phyloP scores from a whole-genome alignment of 2,329 filamentous ascomycete species.

The Fusarium sp. region DNA sequence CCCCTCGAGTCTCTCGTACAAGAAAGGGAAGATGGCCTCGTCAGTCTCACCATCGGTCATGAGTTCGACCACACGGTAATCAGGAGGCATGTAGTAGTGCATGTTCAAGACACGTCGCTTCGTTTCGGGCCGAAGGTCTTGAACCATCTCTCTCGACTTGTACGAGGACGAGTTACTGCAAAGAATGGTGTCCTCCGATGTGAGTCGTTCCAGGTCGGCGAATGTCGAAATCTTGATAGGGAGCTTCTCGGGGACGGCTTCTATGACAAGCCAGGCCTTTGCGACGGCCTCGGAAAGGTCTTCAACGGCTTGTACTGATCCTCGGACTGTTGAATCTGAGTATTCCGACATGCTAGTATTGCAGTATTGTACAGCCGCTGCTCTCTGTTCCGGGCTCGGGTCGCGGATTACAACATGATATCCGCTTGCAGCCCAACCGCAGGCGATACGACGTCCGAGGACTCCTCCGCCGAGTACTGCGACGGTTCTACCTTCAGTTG shows the following conservation, averaged over 20 bases:
- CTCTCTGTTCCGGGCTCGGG: slow-evolving; percentile 12
- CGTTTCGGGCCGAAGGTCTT: background rate
- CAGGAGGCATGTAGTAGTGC: slow-evolving; percentile 24
- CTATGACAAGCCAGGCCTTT: slow-evolving; percentile 17
- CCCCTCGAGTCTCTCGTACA: background rate
- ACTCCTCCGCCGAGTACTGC: slow-evolving; percentile 12
- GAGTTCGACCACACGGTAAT: slow-evolving; percentile 7
- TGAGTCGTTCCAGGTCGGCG: slow-evolving; percentile 9
- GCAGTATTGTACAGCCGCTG: slow-evolving; percentile 10
- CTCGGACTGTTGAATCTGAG: background rate
- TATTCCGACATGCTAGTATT: slow-evolving; percentile 1
- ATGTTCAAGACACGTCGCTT: slow-evolving; percentile 12
- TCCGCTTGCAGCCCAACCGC: slow-evolving; percentile 21
- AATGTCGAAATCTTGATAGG: slow-evolving; percentile 22
- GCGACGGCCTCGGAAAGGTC: background rate
- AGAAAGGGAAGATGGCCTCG: slow-evolving; percentile 2
- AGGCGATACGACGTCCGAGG: slow-evolving; percentile 8
- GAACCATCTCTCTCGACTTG: slow-evolving; percentile 14
- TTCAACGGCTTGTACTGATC: background rate
- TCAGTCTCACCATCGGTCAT: slow-evolving; percentile 15
- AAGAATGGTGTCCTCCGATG: background rate
- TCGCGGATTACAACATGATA: slow-evolving; percentile 17
- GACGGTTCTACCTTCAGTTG: background rate
- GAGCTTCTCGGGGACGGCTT: slow-evolving; percentile 12
- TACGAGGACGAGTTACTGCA: slow-evolving; percentile 14